phyloP scores from a whole-genome alignment of 176 grass and related monocot species.

The Phoenix dactylifera region DNA sequence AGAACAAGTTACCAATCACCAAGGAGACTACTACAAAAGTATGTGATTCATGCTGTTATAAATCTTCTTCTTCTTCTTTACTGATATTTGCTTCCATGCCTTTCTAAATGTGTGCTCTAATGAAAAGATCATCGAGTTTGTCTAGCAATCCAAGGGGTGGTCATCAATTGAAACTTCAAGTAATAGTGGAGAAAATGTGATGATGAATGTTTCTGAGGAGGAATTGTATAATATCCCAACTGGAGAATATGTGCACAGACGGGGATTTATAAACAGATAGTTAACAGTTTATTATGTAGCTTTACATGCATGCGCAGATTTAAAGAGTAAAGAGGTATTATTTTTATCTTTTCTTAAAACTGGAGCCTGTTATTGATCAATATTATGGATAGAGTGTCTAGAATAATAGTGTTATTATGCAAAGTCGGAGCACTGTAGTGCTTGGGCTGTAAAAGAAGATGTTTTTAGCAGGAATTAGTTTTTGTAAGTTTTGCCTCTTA shows the following conservation, averaged over 20 bases:
- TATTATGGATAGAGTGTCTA: no score
- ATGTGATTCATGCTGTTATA: constrained; percentile 9
- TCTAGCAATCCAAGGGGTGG: constrained; percentile 96
- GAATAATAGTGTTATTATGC: no score
- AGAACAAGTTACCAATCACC: constrained; percentile 71
- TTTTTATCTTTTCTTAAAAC: no score
- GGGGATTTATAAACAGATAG: constrained; percentile 51
- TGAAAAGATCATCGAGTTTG: constrained; percentile 80
- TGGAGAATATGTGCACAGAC: constrained; percentile 71
- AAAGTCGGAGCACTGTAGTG: no score
- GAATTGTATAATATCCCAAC: constrained; percentile 95
- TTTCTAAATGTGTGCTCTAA: constrained; percentile 9
- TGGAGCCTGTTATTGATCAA: no score
- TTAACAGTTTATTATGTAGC: constrained; percentile 90
- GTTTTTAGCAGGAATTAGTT: no score
- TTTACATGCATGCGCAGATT: constrained; percentile 81
- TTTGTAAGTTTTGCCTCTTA: no score
- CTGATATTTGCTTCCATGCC: not conserved
- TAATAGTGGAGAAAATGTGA: constrained; percentile 81
- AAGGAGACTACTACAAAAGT: constrained; percentile 67
- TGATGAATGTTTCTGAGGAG: constrained; percentile 98
- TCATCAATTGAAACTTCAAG: constrained; percentile 59
- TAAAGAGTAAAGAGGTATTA: constrained; percentile 73
- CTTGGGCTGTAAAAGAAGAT: no score
- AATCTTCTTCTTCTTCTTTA: no score